These are phyloP conservation scores for Alternaria conjuncta DNA, from an alignment of 2,329 filamentous ascomycete genomes.

Conservation along the genomic window DNA sequence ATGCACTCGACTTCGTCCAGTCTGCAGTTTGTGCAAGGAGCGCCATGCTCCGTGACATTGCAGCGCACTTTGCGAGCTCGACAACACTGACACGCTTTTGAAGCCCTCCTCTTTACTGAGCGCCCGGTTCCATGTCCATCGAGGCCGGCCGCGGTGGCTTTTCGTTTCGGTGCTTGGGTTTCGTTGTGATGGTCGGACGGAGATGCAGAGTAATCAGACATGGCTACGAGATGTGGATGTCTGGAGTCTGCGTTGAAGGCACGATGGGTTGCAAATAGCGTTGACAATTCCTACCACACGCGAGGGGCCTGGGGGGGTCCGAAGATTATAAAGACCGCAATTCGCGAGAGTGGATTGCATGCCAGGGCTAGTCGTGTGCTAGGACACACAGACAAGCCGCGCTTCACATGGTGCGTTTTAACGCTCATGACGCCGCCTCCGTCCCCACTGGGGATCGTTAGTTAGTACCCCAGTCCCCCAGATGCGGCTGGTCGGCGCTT, in stretches of 20 bases:
- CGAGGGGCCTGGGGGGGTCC: conserved; percentile 34
- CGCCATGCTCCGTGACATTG: conserved; percentile 86
- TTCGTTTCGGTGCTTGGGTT: conserved; percentile 60
- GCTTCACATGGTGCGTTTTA: conserved; percentile 40
- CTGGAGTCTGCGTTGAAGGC: conserved; percentile 17
- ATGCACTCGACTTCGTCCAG: conserved; percentile 79
- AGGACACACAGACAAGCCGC: conserved; percentile 36
- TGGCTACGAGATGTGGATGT: conserved; percentile 29
- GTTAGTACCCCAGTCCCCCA: conserved; percentile 47
- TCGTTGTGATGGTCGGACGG: conserved; percentile 43
- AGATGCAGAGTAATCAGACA: conserved; percentile 49
- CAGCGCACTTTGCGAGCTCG: conserved; percentile 89
- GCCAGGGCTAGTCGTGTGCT: conserved; percentile 35
- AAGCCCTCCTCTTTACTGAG: conserved; percentile 83
- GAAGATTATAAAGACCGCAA: conserved; percentile 42
- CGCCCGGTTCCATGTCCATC: conserved; percentile 55
- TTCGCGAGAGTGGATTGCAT: conserved; percentile 43
- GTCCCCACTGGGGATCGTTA: conserved; percentile 44
- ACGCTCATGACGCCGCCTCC: conserved; percentile 45
- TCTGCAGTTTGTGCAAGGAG: conserved; percentile 86
- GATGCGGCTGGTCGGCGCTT: conserved; percentile 43
- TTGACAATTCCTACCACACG: conserved; percentile 22
- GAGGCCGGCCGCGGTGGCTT: conserved; percentile 63
- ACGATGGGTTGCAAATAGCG: conserved; percentile 19
- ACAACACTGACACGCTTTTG: conserved; percentile 88